These are phyloP conservation scores for Maudiozyma bulderi DNA, from an alignment of 805 yeast genomes.

Conservation along the genomic window DNA sequence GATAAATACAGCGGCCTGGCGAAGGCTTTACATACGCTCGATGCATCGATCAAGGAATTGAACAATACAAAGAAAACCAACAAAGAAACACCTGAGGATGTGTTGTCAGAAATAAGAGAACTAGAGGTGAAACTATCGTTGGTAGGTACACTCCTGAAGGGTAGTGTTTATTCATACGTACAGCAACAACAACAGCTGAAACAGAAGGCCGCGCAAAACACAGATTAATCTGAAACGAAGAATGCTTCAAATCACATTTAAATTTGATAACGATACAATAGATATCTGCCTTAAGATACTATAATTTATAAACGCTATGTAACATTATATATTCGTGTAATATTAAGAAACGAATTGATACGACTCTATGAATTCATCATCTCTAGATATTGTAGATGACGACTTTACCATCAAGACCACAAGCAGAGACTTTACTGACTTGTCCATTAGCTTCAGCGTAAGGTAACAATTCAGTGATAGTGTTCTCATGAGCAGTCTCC, in stretches of 20 bases:
- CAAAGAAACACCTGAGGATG: slow-evolving; percentile 24
- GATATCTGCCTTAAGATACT: too few species aligned
- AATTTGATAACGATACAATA: too few species aligned
- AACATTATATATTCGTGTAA: too few species aligned
- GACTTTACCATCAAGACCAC: slow-evolving; percentile 87
- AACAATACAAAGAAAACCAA: slow-evolving; percentile 4
- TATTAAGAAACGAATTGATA: too few species aligned
- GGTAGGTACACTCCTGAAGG: slow-evolving; percentile 57
- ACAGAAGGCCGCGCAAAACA: neutral
- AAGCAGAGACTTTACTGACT: slow-evolving; percentile 54
- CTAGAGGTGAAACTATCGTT: slow-evolving; percentile 56
- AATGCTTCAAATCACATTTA: too few species aligned
- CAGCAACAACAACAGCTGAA: slow-evolving; percentile 36
- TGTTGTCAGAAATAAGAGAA: slow-evolving; percentile 43
- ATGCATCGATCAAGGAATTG: slow-evolving; percentile 19
- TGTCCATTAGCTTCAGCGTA: slow-evolving; percentile 39
- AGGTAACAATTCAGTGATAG: slow-evolving; percentile 60
- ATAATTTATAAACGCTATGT: too few species aligned
- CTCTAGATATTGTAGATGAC: slow-evolving; percentile 56
- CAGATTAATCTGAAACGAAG: neutral
- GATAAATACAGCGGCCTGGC: slow-evolving; percentile 25
- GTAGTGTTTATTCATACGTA: slow-evolving; percentile 59
- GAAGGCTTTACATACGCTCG: slow-evolving; percentile 20
- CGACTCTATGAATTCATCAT: too few species aligned
- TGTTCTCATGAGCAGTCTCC: slow-evolving; percentile 81